Percentiles rank a stretch among this genome's conserved stretches.
Evolutionary conservation across 2,329 filamentous ascomycete species (phyloP).

Genomic region (Diaporthe destruens): DNA sequence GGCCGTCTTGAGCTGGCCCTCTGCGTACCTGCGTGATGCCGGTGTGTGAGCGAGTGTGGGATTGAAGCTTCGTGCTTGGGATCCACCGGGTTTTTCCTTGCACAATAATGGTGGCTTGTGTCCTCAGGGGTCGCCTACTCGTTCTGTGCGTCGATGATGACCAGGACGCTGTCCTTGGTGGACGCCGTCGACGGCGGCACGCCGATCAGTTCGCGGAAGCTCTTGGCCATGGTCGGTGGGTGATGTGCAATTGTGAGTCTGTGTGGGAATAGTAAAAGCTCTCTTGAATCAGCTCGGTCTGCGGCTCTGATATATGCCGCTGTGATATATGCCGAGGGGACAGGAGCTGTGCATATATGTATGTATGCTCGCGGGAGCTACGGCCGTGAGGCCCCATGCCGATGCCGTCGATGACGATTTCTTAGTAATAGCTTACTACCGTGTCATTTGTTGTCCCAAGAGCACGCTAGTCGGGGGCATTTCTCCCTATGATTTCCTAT

Average conservation of each 20-base stretch:
- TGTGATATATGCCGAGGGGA: no score
- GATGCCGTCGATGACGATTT: background rate
- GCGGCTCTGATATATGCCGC: background rate
- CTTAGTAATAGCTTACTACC: conserved; percentile 17
- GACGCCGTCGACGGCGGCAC: conserved; percentile 67
- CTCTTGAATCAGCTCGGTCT: background rate
- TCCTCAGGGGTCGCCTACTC: conserved; percentile 60
- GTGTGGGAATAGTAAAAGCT: no score
- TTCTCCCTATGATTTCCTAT: background rate
- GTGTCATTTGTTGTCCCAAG: background rate
- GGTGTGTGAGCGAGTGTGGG: background rate
- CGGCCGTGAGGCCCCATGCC: background rate
- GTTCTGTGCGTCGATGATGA: conserved; percentile 80
- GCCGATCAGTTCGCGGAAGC: conserved; percentile 65
- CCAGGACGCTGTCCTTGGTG: conserved; percentile 67
- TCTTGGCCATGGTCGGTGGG: conserved; percentile 15
- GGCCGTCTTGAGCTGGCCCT: conserved; percentile 67
- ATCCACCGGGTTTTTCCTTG: background rate
- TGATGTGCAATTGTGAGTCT: background rate
- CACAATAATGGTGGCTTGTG: no score
- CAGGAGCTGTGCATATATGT: background rate
- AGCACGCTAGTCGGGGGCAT: background rate
- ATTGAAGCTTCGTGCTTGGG: background rate
- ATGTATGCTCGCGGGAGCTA: background rate
- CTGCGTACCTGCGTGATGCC: conserved; percentile 53